Evolutionary conservation across 352 stramenopile genomes (phyloP).

Genomic region (Phytophthora vignae): DNA sequence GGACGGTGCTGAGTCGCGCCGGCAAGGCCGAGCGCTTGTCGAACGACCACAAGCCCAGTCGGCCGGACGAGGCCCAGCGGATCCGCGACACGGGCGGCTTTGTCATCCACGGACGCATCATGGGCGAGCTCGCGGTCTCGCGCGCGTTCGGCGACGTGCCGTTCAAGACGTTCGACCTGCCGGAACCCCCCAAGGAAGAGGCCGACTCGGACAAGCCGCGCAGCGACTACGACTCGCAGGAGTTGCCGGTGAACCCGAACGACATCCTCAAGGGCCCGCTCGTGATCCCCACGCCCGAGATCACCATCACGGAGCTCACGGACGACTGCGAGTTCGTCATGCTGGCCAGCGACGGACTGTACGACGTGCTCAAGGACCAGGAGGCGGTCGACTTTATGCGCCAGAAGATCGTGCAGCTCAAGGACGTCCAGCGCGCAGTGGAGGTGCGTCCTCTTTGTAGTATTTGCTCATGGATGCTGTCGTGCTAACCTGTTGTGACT

Average conservation of each 20-base stretch:
- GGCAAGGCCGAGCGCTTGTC: slow-evolving; percentile 91
- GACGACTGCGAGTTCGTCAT: slow-evolving; percentile 85
- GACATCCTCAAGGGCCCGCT: slow-evolving; percentile 87
- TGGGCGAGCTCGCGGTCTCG: slow-evolving; percentile 90
- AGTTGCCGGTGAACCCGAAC: slow-evolving; percentile 83
- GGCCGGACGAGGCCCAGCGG: slow-evolving; percentile 93
- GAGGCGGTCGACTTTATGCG: slow-evolving; percentile 83
- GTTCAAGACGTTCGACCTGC: slow-evolving; percentile 94
- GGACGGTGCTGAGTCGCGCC: slow-evolving; percentile 93
- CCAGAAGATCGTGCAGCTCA: slow-evolving; percentile 69
- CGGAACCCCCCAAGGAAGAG: slow-evolving; percentile 50
- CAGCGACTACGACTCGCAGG: slow-evolving; percentile 81
- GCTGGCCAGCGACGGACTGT: slow-evolving; percentile 82
- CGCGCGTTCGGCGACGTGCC: slow-evolving; percentile 92
- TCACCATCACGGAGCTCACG: slow-evolving; percentile 76
- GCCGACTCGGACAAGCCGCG: slow-evolving; percentile 53
- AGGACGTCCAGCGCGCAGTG: slow-evolving; percentile 80
- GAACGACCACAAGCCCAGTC: slow-evolving; percentile 97
- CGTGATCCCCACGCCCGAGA: slow-evolving; percentile 82
- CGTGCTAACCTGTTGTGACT: not conserved
- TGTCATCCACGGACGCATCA: slow-evolving; percentile 93
- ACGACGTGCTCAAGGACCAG: slow-evolving; percentile 87
- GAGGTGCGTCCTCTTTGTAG: slow-evolving; percentile 50
- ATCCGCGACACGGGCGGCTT: slow-evolving; percentile 94
- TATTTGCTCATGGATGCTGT: not conserved